Evolutionary conservation across 768 basidiomycete species (phyloP).

Genomic region (Cystofilobasidium capitatum): DNA sequence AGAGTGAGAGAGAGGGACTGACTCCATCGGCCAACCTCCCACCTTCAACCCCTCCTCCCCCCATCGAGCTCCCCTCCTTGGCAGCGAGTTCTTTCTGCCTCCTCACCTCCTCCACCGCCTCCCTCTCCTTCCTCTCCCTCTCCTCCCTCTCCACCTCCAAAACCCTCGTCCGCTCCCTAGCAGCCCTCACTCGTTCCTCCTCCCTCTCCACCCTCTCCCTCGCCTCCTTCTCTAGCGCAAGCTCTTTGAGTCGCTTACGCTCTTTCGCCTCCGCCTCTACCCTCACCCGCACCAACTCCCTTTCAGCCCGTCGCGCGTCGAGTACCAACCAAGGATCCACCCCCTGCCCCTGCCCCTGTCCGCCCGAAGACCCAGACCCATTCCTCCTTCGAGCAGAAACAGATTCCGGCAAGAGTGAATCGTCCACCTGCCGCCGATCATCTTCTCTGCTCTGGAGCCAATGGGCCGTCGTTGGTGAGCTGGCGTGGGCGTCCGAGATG

Average conservation of each 20-base stretch:
- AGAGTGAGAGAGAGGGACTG: neutral
- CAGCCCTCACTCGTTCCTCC: neutral
- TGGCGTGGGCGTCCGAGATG: neutral
- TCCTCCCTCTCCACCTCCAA: neutral
- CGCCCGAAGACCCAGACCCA: no score
- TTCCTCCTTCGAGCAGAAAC: no score
- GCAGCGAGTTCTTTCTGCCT: slow-evolving; percentile 10
- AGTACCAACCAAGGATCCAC: neutral
- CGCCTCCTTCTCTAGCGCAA: neutral
- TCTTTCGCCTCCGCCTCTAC: neutral
- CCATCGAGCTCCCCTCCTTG: neutral
- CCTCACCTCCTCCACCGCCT: neutral
- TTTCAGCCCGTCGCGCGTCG: neutral
- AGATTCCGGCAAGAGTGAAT: neutral
- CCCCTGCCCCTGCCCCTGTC: no score
- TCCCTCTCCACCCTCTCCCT: neutral
- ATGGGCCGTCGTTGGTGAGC: neutral
- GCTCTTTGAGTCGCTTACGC: neutral
- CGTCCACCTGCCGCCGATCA: neutral
- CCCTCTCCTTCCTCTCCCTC: neutral
- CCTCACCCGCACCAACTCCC: neutral
- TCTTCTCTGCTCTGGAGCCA: neutral
- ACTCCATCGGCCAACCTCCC: slow-evolving; percentile 21
- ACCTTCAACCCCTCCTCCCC: neutral
- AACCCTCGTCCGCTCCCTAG: neutral